Percentiles rank a stretch among this genome's conserved stretches.
These are phyloP conservation scores for Phytophthora vignae DNA, from an alignment of 352 stramenopile genomes.

Conservation along the genomic window DNA sequence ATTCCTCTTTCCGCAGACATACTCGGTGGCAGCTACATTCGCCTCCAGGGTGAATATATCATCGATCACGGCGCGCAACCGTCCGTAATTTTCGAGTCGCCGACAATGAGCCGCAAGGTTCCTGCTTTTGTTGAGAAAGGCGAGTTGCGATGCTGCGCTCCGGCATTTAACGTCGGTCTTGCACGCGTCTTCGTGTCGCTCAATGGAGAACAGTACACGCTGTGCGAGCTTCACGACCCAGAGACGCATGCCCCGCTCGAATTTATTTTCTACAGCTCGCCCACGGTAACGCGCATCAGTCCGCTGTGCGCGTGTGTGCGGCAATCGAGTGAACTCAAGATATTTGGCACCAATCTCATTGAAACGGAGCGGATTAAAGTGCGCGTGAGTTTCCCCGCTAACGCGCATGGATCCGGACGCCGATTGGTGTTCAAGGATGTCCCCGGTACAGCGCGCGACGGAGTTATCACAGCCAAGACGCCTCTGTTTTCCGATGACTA, in stretches of 20 bases:
- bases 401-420: constrained; percentile 24
- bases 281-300: constrained; percentile 58
- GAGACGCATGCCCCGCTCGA: constrained; percentile 51
- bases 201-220: constrained; percentile 81
- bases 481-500: constrained; percentile 61
- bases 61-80: constrained; percentile 73
- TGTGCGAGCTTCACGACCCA: constrained; percentile 67
- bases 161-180: constrained; percentile 65
- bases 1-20: constrained; percentile 73
- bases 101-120: constrained; percentile 63
- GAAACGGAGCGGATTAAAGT: constrained; percentile 83
- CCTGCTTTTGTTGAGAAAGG: constrained; percentile 71
- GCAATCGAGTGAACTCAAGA: constrained; percentile 56
- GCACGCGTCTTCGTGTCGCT: constrained; percentile 72
- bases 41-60: constrained; percentile 63
- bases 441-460: constrained; percentile 48
- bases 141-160: constrained; percentile 70
- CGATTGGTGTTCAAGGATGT: constrained; percentile 43
- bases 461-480: constrained; percentile 57
- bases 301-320: constrained; percentile 65
- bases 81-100: constrained; percentile 68
- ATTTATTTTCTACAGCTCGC: constrained; percentile 83
- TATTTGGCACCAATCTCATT: constrained; percentile 75
- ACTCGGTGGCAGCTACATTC: constrained; percentile 70
- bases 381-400: constrained; percentile 44